These are phyloP conservation scores for Endocladia muricata DNA, from an alignment of 31 red algal species.

Conservation along the genomic window DNA sequence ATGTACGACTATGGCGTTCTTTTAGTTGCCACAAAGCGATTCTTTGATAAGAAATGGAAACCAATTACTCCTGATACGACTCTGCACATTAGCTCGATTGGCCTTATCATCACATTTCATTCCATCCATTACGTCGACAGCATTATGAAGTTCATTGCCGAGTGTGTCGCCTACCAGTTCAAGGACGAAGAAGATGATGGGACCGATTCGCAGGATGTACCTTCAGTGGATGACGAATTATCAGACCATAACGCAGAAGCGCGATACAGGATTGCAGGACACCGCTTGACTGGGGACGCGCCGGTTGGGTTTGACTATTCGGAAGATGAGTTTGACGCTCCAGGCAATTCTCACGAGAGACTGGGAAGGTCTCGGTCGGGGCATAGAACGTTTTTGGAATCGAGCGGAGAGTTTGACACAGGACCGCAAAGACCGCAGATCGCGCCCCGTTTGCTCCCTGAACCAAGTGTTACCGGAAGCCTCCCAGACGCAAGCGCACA, in stretches of 20 bases:
- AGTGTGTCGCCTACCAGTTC: constrained; percentile 10
- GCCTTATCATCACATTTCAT: constrained; percentile 71
- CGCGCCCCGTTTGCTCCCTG: too few relatives aligned
- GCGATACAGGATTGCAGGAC: constrained; percentile 10
- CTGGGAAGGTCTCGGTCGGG: too few relatives aligned
- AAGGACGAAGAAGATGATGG: background rate
- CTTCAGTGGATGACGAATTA: constrained; percentile 26
- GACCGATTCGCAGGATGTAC: constrained; percentile 17
- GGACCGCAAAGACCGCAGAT: too few relatives aligned
- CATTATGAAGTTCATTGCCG: constrained; percentile 63
- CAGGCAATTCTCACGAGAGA: too few relatives aligned
- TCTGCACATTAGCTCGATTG: constrained; percentile 61
- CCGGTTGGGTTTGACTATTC: background rate
- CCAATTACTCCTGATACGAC: constrained; percentile 55
- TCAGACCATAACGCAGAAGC: background rate
- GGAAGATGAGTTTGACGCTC: background rate
- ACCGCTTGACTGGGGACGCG: constrained; percentile 16
- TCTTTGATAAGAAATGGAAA: constrained; percentile 67
- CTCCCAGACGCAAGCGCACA: too few relatives aligned
- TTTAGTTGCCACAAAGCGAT: constrained; percentile 67
- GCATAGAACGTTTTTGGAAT: too few relatives aligned
- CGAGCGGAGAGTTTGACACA: too few relatives aligned
- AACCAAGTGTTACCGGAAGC: too few relatives aligned
- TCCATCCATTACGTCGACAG: constrained; percentile 43
- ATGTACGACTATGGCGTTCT: constrained; percentile 82